A percentile compares a stretch with the other conserved stretches of the same genome.
Evolutionary conservation across 2,329 filamentous ascomycete genomes (phyloP).

Genomic region (Xylogone sp.): DNA sequence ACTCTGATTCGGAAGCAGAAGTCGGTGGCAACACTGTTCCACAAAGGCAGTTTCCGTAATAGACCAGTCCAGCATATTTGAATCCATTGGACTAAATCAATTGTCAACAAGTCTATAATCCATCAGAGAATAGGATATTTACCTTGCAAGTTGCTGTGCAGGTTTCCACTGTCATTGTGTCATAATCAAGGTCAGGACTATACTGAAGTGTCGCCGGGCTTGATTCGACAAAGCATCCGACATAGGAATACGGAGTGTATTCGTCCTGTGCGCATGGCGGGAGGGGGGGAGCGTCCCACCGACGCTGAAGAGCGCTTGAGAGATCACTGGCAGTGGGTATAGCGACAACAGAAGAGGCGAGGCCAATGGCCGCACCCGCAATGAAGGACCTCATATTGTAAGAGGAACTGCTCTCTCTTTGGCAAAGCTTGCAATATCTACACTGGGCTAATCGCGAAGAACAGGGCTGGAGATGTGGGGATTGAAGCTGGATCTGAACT

Average conservation of each 20-base stretch:
- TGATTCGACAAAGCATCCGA: neutral
- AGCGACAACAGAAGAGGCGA: neutral
- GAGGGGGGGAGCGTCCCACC: neutral
- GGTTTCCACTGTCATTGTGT: neutral
- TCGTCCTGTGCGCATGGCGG: neutral
- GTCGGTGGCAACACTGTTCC: neutral
- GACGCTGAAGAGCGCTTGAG: neutral
- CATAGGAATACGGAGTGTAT: neutral
- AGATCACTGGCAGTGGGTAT: neutral
- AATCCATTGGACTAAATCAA: slow-evolving; percentile 1
- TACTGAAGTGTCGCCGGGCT: neutral
- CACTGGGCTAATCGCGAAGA: too few species aligned
- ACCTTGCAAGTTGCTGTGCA: neutral
- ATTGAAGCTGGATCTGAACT: too few species aligned
- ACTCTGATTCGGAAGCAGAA: neutral
- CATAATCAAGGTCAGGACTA: neutral
- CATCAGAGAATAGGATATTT: neutral
- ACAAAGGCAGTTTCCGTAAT: neutral
- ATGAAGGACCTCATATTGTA: neutral
- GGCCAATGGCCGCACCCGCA: neutral
- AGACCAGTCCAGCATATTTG: slow-evolving; percentile 1
- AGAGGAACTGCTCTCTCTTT: too few species aligned
- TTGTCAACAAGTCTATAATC: neutral
- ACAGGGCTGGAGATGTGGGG: too few species aligned
- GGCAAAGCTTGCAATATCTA: too few species aligned